These are phyloP conservation scores for Diplodia scrobiculata DNA, from an alignment of 2,329 filamentous ascomycete genomes.

Conservation along the genomic window DNA sequence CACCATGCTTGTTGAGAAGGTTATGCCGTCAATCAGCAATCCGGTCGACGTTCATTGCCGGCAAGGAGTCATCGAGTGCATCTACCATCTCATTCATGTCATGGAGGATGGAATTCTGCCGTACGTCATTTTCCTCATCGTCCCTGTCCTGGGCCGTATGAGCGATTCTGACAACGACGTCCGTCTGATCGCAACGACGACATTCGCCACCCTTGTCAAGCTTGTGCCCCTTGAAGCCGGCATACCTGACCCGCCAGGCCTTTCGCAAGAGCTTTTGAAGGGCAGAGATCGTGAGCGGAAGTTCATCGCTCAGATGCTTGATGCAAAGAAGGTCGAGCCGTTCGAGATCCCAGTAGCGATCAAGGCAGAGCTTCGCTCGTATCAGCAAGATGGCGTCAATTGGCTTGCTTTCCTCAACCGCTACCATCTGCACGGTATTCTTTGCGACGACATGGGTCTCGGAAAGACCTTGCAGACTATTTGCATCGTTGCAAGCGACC, in stretches of 20 bases:
- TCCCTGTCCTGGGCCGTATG: slow-evolving; percentile 95
- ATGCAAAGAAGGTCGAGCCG: slow-evolving; percentile 93
- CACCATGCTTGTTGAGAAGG: slow-evolving; percentile 91
- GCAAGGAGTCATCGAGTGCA: slow-evolving; percentile 90
- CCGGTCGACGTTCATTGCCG: slow-evolving; percentile 83
- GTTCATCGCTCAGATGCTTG: slow-evolving; percentile 93
- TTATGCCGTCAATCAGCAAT: slow-evolving; percentile 89
- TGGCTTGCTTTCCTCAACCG: slow-evolving; percentile 98
- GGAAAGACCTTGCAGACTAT: slow-evolving; percentile 97
- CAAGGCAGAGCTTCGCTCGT: slow-evolving; percentile 92
- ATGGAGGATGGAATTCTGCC: slow-evolving; percentile 97
- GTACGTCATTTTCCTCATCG: slow-evolving; percentile 98
- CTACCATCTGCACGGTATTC: slow-evolving; percentile 95
- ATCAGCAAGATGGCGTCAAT: slow-evolving; percentile 98
- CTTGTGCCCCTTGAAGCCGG: slow-evolving; percentile 94
- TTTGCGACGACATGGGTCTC: slow-evolving; percentile 98
- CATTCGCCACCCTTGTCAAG: slow-evolving; percentile 95
- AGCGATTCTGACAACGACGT: slow-evolving; percentile 97
- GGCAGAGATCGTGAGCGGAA: slow-evolving; percentile 92
- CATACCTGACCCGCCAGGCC: slow-evolving; percentile 91
- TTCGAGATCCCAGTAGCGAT: slow-evolving; percentile 95
- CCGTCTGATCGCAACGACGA: slow-evolving; percentile 89
- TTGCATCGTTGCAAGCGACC: slow-evolving; percentile 96
- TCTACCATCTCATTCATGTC: slow-evolving; percentile 95
- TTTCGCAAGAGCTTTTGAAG: slow-evolving; percentile 83